Base-by-base conservation (phyloP, 148 eudicot species). In the Diospyros kaki region DNA sequence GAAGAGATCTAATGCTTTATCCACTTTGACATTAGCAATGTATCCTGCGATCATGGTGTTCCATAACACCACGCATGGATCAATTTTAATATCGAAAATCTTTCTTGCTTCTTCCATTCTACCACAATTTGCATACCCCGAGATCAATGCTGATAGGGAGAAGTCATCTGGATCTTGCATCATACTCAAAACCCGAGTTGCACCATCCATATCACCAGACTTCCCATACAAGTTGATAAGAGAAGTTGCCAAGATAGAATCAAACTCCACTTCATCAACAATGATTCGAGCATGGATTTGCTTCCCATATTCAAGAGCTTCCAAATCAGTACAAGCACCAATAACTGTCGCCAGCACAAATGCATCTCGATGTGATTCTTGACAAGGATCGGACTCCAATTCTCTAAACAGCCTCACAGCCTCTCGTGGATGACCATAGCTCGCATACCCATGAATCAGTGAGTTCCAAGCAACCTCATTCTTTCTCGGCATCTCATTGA, bases 221-320 rank as follows among this genome's bases (percentile, higher is more conserved):
- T 95, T 95, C 53, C 94, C 91, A 76, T 95, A 95, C 82, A 95
- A 74, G 73, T 92, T 90, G 38, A 92, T 86, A 64, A 95, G 88
- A 59, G 96, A 86, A 83, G 96, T 87, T 73, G 85, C 91, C 74
- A 95, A 79, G 11, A 92, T 91, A 0, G 91, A 72, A 74, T 95
- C 99, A 69, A 92, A 73, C 63, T 89, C 82, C 65, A 95, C 84
- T 67, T 70, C 73, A 78, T 80, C 78, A 61, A 81, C 42, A 42
- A 90, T 42, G 40, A 95, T 81, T 51, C 83, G 86, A 11, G 90
- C 86, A 78, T 90, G 99, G 80, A 92, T 81, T 77, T 90, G 96
- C 80, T 87, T 95, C 65, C 97, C 99, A 59, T 61, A 85, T 45
- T 83, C 81, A 85, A 89, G 73, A 71, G 77, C 83, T 78, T 68